Evolutionary conservation across 2,329 filamentous ascomycete genomes (phyloP), one percentile per base, ranked within the genome.

Genomic region (Aspergillus carbonarius): DNA sequence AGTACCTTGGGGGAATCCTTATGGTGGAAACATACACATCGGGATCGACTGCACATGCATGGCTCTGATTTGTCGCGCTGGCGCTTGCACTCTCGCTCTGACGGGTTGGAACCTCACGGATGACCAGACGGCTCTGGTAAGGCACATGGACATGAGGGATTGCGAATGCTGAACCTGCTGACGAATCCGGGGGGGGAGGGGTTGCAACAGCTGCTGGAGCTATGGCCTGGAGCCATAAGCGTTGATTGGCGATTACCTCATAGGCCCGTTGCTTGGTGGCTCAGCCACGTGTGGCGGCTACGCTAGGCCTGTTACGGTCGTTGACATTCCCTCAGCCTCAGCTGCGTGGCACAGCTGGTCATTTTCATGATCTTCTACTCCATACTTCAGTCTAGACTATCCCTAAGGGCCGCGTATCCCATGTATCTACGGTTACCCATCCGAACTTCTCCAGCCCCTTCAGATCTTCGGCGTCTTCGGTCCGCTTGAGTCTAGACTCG

Each of bases 11-110:
- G 25, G 44, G n/a, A 13, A 10, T 47, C 8, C 37, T 30, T n/a
- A 18, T 23, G 23, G 3, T 23, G n/a, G n/a, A 9, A 9, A 71
- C 78, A 62, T 76, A 82, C 80, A 82, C 80, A 82, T 82, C 17
- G 80, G 80, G 74, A 82, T 81, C 40, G 79, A 80, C 63, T 79
- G 75, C 63, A 82, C 74, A 77, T 82, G 80, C 80, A 82, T 82
- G 57, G 67, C 63, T 71, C 73, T 70, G 50, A 50, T 27, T 52
- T 63, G 62, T 20, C 60, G 62, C 32, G 44, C 18, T n/a, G 32
- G 25, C 17, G 27, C 30, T 10, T 7, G 9, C 9, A 32, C 30
- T 32, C 30, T 32, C 3, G 30, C 17, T 48, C 50, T 8, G 7
- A 55, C 30, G 12, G 46, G 46, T 47, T 56, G 30, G 51, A 13